Conservation (phyloP, 1,284 basidiomycete species). For the Sporisorium exsertum region DNA sequence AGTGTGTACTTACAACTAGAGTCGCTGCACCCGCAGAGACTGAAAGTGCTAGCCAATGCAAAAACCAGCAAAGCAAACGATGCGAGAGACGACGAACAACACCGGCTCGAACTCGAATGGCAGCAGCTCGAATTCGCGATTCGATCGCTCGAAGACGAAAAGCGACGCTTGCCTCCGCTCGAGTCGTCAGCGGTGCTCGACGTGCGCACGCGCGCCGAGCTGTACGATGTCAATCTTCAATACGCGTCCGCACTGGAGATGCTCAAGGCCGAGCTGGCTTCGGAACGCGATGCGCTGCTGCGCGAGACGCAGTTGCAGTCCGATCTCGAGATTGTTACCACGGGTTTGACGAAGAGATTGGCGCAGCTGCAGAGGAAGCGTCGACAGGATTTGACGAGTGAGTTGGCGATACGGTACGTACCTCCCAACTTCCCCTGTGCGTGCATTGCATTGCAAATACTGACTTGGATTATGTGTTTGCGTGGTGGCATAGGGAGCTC, state of each 20-base stretch:
- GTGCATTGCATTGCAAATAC: background rate
- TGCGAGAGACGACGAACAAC: conserved; percentile 2
- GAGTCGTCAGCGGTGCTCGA: conserved; percentile 27
- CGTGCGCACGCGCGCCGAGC: conserved; percentile 36
- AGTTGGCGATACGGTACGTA: conserved; percentile 31
- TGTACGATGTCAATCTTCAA: conserved; percentile 35
- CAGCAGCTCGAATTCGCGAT: conserved; percentile 46
- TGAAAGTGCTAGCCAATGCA: conserved; percentile 17
- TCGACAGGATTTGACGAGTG: conserved; percentile 23
- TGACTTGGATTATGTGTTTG: background rate
- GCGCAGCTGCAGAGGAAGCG: conserved; percentile 25
- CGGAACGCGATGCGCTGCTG: conserved; percentile 29
- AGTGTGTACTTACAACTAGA: background rate
- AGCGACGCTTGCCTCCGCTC: conserved; percentile 24
- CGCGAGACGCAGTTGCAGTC: conserved; percentile 32
- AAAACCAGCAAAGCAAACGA: conserved; percentile 4
- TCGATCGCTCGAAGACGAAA: conserved; percentile 30
- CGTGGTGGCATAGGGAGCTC: conserved; percentile 18
- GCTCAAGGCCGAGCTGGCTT: conserved; percentile 20
- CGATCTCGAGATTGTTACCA: conserved; percentile 25
- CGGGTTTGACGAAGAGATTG: conserved; percentile 24
- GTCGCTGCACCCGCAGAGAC: background rate
- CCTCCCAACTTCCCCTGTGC: background rate
- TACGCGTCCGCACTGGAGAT: conserved; percentile 23
- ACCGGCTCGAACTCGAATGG: conserved; percentile 33